Conservation (phyloP, 129 eudicot genomes). For the Gnaphalium uliginosum region DNA sequence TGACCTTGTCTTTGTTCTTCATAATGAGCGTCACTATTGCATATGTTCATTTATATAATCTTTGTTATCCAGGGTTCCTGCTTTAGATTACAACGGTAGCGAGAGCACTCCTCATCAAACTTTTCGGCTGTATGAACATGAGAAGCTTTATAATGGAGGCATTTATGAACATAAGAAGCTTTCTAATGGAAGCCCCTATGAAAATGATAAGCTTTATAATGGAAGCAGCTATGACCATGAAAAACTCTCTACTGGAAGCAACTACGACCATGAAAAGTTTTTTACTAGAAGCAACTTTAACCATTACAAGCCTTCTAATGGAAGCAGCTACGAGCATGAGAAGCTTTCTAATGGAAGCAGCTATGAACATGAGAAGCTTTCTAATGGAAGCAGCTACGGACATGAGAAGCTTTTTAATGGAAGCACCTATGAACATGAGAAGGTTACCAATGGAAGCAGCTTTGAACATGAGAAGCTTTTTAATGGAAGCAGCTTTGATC, state of each 20-base stretch:
- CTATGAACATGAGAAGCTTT: conserved; percentile 23
- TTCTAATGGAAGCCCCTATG: conserved; percentile 5
- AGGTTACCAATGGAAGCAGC: background rate
- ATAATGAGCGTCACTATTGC: background rate
- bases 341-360: conserved; percentile 17
- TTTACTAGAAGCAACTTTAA: conserved; percentile 17
- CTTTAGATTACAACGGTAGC: conserved; percentile 15
- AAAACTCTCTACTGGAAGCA: conserved; percentile 20
- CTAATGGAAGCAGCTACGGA: conserved; percentile 15
- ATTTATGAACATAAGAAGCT: conserved; percentile 28
- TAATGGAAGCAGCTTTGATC: conserved; percentile 23
- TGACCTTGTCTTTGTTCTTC: background rate
- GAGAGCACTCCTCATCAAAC: conserved; percentile 25
- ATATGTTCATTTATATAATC: background rate
- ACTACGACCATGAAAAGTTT: conserved; percentile 30
- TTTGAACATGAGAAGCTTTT: conserved; percentile 34
- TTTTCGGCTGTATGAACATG: conserved; percentile 32
- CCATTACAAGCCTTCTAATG: conserved; percentile 11
- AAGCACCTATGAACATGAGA: background rate
- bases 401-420: conserved; percentile 21
- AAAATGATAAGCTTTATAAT: background rate
- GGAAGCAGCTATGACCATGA: conserved; percentile 27
- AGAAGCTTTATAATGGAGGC: conserved; percentile 1
- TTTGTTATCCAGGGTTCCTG: conserved; percentile 40
- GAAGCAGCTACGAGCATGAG: conserved; percentile 23